A percentile compares a stretch with the other conserved stretches of the same genome.
These are phyloP conservation scores for Actinomortierella ambigua DNA, from an alignment of 371 early-diverging fungal species.

Conservation along the genomic window DNA sequence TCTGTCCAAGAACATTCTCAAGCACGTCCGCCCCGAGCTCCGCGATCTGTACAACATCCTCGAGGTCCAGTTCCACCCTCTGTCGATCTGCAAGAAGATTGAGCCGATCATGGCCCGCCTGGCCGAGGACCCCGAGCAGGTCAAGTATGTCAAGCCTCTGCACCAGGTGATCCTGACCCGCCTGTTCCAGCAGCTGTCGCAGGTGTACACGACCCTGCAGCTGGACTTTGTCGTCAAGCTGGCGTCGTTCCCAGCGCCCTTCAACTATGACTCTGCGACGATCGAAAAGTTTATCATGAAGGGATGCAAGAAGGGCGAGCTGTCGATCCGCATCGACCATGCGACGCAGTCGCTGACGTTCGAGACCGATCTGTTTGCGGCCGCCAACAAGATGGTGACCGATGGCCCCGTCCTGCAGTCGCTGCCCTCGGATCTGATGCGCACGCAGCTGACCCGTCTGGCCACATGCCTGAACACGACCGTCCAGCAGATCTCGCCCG, in stretches of 20 bases:
- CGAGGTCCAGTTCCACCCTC: conserved; percentile 97
- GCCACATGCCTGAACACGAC: conserved; percentile 83
- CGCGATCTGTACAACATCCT: conserved; percentile 92
- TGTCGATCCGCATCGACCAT: conserved; percentile 95
- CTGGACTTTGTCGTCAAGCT: conserved; percentile 90
- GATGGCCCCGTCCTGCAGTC: conserved; percentile 88
- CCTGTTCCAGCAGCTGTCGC: conserved; percentile 93
- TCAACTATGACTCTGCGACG: conserved; percentile 82
- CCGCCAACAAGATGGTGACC: conserved; percentile 67
- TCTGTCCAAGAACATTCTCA: conserved; percentile 82
- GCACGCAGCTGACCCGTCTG: conserved; percentile 79
- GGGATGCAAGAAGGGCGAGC: conserved; percentile 95
- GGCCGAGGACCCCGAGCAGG: conserved; percentile 74
- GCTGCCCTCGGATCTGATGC: conserved; percentile 87
- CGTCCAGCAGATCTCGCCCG: conserved; percentile 86
- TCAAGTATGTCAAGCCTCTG: conserved; percentile 90
- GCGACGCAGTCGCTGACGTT: conserved; percentile 89
- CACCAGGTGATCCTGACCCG: conserved; percentile 95
- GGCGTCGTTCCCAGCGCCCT: conserved; percentile 86
- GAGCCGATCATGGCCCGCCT: conserved; percentile 82
- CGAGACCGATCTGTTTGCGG: conserved; percentile 83
- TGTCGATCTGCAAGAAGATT: conserved; percentile 95
- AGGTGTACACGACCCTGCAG: conserved; percentile 96
- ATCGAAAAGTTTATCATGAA: conserved; percentile 98
- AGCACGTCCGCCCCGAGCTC: conserved; percentile 88